Evolutionary conservation across 169 alveolate species (phyloP), one percentile per base, ranked within the genome.

Genomic region (Eimeria tenella): DNA sequence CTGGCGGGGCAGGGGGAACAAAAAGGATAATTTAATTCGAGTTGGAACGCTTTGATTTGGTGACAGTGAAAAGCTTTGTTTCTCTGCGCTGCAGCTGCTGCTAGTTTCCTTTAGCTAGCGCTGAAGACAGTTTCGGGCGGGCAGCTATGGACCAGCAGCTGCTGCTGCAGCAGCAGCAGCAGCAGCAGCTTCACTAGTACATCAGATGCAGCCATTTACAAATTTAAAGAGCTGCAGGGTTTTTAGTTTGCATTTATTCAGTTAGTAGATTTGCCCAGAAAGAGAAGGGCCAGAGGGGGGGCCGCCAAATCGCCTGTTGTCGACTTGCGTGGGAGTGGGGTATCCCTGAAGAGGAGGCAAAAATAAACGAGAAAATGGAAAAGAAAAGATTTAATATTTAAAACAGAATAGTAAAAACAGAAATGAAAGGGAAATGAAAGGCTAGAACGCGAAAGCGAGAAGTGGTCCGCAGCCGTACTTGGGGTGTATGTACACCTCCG

Each of bases 161-260:
- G 6, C 50, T 9, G 11, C 82, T 31, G 82, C 82, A 71, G 55
- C 82, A 71, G 82, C 82, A 71, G 52, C 82, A 63, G 74, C 25
- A 63, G 74, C 74, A 9, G 74, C 74, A 10, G 74, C 74, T 13
- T n/a, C 74, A 10, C 25, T 17, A 63, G 74, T 25, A 63, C 74
- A 5, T n/a, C 74, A 63, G 74, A n/a, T 19, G 74, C 74, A 63
- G 74, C 74, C 42, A 63, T 19, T n/a, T 19, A n/a, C 23, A 5
- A 25, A 31, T 0, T 15, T 63, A 3, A n/a, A 3, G 5, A 17
- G 25, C 21, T 63, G 74, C 17, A 9, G 74, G 74, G 42, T 63
- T 25, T 19, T n/a, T 0, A 17, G 74, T 6, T 15, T 63, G 13
- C 74, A 63, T 63, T n/a, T 25, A 7, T 63, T 5, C 5, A 31